phyloP scores from a whole-genome alignment of 192 early-diverging fungal species.

The Gonapodya sp. region DNA sequence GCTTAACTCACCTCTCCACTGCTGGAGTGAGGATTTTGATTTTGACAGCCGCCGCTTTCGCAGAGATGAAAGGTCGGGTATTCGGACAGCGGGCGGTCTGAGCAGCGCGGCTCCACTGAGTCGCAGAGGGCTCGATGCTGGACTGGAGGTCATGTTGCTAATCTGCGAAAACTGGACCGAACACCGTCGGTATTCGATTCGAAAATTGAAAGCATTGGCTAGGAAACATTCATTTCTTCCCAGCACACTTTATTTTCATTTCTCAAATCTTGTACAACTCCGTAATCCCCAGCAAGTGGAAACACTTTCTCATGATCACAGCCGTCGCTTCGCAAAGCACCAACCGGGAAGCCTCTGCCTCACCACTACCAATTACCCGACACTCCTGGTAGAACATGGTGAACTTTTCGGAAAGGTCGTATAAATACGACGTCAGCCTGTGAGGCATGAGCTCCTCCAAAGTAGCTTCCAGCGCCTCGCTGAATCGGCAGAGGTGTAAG shows the following conservation, averaged over 20 bases:
- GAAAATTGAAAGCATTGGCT: too few relatives aligned
- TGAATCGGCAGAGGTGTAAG: constrained; percentile 1
- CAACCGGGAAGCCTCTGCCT: neutral
- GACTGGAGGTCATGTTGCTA: too few relatives aligned
- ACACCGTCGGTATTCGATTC: too few relatives aligned
- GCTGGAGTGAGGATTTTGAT: neutral
- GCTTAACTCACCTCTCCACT: neutral
- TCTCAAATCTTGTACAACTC: neutral
- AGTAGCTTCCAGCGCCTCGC: neutral
- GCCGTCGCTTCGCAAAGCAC: neutral
- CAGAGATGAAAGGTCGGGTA: neutral
- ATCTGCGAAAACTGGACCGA: too few relatives aligned
- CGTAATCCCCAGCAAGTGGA: constrained; percentile 1
- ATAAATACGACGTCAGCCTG: neutral
- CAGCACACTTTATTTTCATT: too few relatives aligned
- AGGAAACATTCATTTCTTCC: too few relatives aligned
- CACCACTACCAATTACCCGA: neutral
- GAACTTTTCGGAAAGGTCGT: constrained; percentile 9
- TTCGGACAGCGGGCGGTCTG: neutral
- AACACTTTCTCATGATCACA: neutral
- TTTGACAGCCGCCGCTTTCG: neutral
- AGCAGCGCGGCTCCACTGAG: neutral
- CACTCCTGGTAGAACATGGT: neutral
- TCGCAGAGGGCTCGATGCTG: neutral
- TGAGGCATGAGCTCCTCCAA: neutral